Percentiles rank a stretch among this genome's conserved stretches.
phyloP scores from a whole-genome alignment of 163 green algal genomes.

The Chlorella variabilis region DNA sequence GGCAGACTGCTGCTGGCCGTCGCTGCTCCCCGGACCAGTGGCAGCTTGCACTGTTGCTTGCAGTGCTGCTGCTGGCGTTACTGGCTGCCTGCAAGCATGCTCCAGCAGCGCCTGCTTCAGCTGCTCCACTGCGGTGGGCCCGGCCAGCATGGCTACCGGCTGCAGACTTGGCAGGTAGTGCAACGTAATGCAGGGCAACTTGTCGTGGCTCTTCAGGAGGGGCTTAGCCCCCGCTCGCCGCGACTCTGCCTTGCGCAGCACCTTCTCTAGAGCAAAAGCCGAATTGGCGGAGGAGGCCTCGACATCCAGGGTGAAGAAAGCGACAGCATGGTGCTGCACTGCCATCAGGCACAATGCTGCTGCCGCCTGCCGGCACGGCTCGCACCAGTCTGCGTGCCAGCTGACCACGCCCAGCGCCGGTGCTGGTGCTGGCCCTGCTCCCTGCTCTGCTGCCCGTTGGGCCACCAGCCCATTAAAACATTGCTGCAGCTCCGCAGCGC shows the following conservation, averaged over 20 bases:
- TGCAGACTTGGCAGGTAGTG: constrained; percentile 66
- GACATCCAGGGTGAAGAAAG: constrained; percentile 37
- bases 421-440: background rate
- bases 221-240: constrained; percentile 50
- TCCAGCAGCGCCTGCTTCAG: constrained; percentile 5
- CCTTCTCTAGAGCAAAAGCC: constrained; percentile 41
- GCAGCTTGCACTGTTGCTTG: background rate
- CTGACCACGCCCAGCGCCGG: constrained; percentile 32
- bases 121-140: background rate
- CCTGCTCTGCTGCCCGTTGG: background rate
- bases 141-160: constrained; percentile 32
- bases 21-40: too few species aligned
- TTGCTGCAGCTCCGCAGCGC: constrained; percentile 62
- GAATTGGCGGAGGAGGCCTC: constrained; percentile 40
- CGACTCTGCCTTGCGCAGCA: constrained; percentile 38
- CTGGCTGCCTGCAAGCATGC: background rate
- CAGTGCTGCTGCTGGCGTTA: background rate
- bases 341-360: constrained; percentile 7
- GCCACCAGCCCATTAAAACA: constrained; percentile 47
- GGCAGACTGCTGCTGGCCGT: background rate
- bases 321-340: background rate
- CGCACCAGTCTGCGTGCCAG: constrained; percentile 50
- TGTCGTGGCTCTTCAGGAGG: constrained; percentile 59
- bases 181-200: constrained; percentile 72
- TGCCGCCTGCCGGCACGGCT: background rate